phyloP scores from a whole-genome alignment of 75 land plant genomes.

The Sequoiadendron giganteum region DNA sequence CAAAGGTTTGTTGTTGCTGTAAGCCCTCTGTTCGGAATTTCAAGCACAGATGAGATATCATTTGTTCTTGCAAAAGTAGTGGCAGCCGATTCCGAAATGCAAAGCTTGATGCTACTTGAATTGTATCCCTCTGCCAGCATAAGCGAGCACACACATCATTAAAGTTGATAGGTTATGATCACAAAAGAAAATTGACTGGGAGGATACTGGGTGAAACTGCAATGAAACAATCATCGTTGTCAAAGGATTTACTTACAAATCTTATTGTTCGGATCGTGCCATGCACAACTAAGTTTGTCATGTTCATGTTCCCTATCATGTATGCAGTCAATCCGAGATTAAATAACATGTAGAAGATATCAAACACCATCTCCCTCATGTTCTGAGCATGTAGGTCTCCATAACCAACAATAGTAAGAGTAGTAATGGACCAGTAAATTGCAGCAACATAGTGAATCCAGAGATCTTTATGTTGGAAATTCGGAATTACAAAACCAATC shows the following conservation, averaged over 20 bases:
- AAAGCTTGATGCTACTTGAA: slow-evolving; percentile 53
- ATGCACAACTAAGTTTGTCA: slow-evolving; percentile 60
- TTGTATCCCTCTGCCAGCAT: slow-evolving; percentile 53
- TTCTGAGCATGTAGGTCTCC: slow-evolving; percentile 59
- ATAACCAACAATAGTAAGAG: slow-evolving; percentile 61
- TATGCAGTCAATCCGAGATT: slow-evolving; percentile 61
- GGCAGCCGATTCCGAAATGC: slow-evolving; percentile 52
- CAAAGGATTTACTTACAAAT: slow-evolving; percentile 36
- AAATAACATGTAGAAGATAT: slow-evolving; percentile 46
- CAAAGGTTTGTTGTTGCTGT: slow-evolving; percentile 50
- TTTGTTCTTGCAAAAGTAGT: slow-evolving; percentile 49
- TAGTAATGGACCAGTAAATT: slow-evolving; percentile 63
- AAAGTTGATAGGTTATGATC: no score
- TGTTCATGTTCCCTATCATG: slow-evolving; percentile 71
- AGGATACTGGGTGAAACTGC: no score
- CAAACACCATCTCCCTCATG: slow-evolving; percentile 50
- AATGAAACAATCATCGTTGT: neutral
- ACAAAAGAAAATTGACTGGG: no score
- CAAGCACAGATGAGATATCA: slow-evolving; percentile 55
- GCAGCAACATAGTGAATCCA: slow-evolving; percentile 45
- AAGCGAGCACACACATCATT: neutral
- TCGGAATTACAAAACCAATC: slow-evolving; percentile 42
- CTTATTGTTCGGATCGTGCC: slow-evolving; percentile 42
- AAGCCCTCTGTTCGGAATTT: slow-evolving; percentile 53
- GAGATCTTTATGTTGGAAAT: slow-evolving; percentile 29